A percentile compares a stretch with the other conserved stretches of the same genome.
Conservation (phyloP, 352 stramenopile species). For the Poterioochromonas sp. region DNA sequence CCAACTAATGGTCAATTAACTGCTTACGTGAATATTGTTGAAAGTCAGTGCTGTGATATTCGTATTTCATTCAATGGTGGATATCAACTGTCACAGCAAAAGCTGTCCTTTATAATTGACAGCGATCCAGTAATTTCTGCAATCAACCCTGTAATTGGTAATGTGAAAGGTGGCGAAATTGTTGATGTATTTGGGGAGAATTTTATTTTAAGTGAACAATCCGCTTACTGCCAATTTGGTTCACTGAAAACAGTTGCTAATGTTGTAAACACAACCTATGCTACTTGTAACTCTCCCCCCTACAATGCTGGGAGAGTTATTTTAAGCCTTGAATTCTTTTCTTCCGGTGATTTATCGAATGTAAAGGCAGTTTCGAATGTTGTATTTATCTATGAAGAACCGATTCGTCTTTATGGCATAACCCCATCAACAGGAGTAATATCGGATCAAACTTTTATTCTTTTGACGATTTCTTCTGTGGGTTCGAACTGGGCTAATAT, state of each 20-base stretch:
- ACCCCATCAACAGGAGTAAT: background rate
- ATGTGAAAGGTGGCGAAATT: background rate
- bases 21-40: background rate
- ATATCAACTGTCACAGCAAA: background rate
- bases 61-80: constrained; percentile 25
- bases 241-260: background rate
- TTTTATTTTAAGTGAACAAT: background rate
- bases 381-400: background rate
- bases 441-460: background rate
- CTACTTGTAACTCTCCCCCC: background rate
- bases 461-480: background rate
- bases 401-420: background rate
- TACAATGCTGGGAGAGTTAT: constrained; percentile 1
- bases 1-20: background rate
- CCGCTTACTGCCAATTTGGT: constrained; percentile 7
- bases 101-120: constrained; percentile 3
- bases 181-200: background rate
- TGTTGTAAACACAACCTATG: constrained; percentile 1
- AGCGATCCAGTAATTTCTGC: background rate
- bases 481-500: background rate
- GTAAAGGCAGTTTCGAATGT: background rate
- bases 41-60: constrained; percentile 9
- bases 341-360: background rate
- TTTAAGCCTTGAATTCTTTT: background rate
- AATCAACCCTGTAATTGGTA: constrained; percentile 1